Evolutionary conservation across 2,329 filamentous ascomycete species (phyloP), one percentile per base, ranked within the genome.

Genomic region (Colletotrichum orchidophilum): DNA sequence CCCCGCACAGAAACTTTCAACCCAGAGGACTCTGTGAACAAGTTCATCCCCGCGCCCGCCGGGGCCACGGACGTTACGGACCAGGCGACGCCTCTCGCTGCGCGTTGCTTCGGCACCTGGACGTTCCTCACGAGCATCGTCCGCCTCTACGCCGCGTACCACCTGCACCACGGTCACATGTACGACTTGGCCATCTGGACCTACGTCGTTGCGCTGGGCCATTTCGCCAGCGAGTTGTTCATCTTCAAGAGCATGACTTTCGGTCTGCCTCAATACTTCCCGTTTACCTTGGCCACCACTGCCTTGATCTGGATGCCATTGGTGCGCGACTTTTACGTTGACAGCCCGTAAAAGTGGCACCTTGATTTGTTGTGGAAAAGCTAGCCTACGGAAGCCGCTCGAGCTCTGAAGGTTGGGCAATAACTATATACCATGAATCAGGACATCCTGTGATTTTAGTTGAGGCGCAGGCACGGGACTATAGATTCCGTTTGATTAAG

Each of bases 91-190:
- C 90, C 92, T 5, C 89, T 97, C 33, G 92, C 91, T 12, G 91
- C 91, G 29, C 91, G 94, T 74, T 91, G 94, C 24, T 97, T 97
- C 80, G 95, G 93, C 64, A 96, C 94, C 33, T 98, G 95, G 92
- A 97, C 95, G 0, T 87, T 96, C 69, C 86, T 97, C 70, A 92
- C 93, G 6, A 89, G 91, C 70, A 84, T 97, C 61, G 87, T 97
- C 54, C 90, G 95, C 63, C 84, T 95, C 75, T 97, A 97, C 78
- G 94, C 94, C 5, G 93, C 94, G 39, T 97, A 97, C 83, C 87
- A 97, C 80, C 90, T 97, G 73, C 86, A 90, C 74, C 87, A 94
- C 72, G 88, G 89, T 1, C 87, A 88, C 54, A 86, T 95, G 65
- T 98, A 97, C 81, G 89, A 96, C 80, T 85, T 98, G 70, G 92